Evolutionary conservation across 805 yeast genomes (phyloP), one percentile per base, ranked within the genome.

Genomic region (Ogataea naganishii): DNA sequence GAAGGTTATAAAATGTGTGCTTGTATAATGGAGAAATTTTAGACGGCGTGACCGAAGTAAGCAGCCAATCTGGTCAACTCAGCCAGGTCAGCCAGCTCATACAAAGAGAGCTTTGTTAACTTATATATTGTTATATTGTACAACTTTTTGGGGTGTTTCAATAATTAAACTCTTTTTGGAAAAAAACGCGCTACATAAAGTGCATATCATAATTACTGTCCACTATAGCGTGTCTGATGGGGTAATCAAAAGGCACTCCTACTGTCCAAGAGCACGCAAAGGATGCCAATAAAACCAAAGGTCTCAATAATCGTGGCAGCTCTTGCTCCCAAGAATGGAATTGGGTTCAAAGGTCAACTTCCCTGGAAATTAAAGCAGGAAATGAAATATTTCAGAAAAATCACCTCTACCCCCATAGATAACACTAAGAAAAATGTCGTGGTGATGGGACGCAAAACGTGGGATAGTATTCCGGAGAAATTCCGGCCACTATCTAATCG

Each of bases 401-500:
- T 84, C 11, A 92, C 98, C 0, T 56, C 75, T 3, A 50, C 49
- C 4, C 53, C 58, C 14, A 26, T 26, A 6, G 49, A 46, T 15
- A 50, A 57, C n/a, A 34, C 35, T 1, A 58, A 55, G 36, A 46
- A 40, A 23, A 84, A 85, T 49, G 94, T 83, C 0, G 97, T 92
- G 10, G 66, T 92, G 4, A 92, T 92, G 98, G 98, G 98, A 10
- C 68, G 96, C 35, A 81, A 77, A 48, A 89, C 97, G 2, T 92
- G 96, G 95, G 92, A 86, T 19, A 82, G 95, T 6, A 88, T 92
- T 19, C 97, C 98, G 0, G 37, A 56, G 2, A 76, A 69, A 49
- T 92, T 85, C 57, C 64, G 95, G 38, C 98, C 98, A 0, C 63
- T 92, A 26, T 77, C 79, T 3, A 72, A 64, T 28, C 66, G 98